Evolutionary conservation across 2,329 filamentous ascomycete genomes (phyloP).

Genomic region (Orbilia quercus): DNA sequence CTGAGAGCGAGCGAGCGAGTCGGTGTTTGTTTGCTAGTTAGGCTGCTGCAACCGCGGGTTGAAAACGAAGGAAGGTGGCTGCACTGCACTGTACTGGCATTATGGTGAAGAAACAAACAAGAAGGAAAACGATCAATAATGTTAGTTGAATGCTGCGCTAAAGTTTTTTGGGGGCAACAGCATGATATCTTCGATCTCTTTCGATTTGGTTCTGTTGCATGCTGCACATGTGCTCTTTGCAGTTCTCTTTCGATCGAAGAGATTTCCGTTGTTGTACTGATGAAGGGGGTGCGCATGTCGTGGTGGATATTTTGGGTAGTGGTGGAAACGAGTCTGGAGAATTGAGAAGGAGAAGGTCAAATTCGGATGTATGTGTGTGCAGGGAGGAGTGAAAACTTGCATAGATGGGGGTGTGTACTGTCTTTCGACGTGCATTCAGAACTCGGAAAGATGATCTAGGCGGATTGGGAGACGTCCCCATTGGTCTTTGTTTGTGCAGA

Average conservation of each 20-base stretch:
- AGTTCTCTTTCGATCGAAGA: not conserved
- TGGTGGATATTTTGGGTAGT: too few relatives aligned
- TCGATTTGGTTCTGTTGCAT: conserved; percentile 55
- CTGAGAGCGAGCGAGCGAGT: too few relatives aligned
- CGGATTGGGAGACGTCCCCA: conserved; percentile 43
- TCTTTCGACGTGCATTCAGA: conserved; percentile 16
- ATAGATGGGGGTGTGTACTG: not conserved
- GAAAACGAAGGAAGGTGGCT: conserved; percentile 1
- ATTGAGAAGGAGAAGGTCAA: conserved; percentile 1
- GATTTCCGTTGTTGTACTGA: too few relatives aligned
- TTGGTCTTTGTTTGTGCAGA: conserved; percentile 32
- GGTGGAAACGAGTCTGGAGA: conserved; percentile 17
- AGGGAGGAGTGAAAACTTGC: conserved; percentile 21
- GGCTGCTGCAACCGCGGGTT: conserved; percentile 29
- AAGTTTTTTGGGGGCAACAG: not conserved
- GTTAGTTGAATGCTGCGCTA: too few relatives aligned
- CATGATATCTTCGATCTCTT: conserved; percentile 53
- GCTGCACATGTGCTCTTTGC: conserved; percentile 36
- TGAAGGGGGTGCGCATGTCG: too few relatives aligned
- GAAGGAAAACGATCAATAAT: too few relatives aligned
- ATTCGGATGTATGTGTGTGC: conserved; percentile 6
- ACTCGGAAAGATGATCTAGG: conserved; percentile 22
- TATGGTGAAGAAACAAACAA: too few relatives aligned
- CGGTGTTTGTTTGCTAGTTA: conserved; percentile 11
- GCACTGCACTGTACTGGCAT: too few relatives aligned